Percentiles rank a stretch among this genome's conserved stretches.
Evolutionary conservation across 108 stramenopile species (phyloP).

Genomic region (Phaeodactylum tricornutum): DNA sequence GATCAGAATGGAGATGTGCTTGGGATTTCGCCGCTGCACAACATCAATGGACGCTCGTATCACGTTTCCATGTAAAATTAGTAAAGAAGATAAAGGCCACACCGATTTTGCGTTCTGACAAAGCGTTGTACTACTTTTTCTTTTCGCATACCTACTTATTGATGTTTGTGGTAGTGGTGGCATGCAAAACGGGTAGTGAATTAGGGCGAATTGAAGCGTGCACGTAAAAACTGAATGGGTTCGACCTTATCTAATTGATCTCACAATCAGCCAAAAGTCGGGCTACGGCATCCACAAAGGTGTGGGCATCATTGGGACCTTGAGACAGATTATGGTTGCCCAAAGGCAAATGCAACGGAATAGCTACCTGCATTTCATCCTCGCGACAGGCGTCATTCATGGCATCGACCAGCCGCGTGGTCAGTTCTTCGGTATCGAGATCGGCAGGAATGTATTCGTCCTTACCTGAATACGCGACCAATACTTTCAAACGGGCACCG

Average conservation of each 20-base stretch:
- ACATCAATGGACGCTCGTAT: conserved; percentile 83
- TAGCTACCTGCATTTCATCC: conserved; percentile 16
- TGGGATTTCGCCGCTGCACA: conserved; percentile 55
- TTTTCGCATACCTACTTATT: too few relatives aligned
- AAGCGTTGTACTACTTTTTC: too few relatives aligned
- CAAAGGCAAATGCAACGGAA: conserved; percentile 33
- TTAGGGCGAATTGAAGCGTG: too few relatives aligned
- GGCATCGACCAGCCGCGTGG: conserved; percentile 56
- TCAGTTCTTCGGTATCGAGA: conserved; percentile 41
- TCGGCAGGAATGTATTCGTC: conserved; percentile 81
- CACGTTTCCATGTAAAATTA: conserved; percentile 61
- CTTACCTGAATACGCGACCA: conserved; percentile 73
- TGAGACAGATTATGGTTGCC: conserved; percentile 76
- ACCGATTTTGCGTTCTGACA: too few relatives aligned
- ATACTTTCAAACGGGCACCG: conserved; percentile 4
- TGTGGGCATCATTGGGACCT: conserved; percentile 26
- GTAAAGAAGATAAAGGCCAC: too few relatives aligned
- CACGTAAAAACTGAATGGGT: too few relatives aligned
- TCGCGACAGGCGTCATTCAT: conserved; percentile 40
- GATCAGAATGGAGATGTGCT: conserved; percentile 36
- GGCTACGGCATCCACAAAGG: conserved; percentile 54
- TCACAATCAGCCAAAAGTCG: too few relatives aligned
- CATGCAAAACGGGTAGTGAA: too few relatives aligned
- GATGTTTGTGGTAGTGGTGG: too few relatives aligned
- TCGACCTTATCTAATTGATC: too few relatives aligned